These are phyloP conservation scores for Phytophthora podocarpi DNA, from an alignment of 352 stramenopile genomes.

Conservation along the genomic window DNA sequence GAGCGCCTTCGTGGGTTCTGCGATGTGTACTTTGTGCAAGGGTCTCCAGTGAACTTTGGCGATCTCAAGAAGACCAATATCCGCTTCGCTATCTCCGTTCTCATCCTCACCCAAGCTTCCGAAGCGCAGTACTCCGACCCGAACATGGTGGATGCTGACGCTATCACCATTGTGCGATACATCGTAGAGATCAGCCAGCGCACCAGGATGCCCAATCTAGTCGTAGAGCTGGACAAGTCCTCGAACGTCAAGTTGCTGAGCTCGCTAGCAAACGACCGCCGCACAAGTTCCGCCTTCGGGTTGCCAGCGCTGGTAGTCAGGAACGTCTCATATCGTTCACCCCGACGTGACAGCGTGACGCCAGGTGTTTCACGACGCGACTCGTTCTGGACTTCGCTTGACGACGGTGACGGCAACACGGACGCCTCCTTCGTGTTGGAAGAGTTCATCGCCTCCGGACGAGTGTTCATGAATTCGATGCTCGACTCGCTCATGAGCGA, in stretches of 20 bases:
- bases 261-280: slow-evolving; percentile 64
- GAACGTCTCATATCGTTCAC: slow-evolving; percentile 52
- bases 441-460: slow-evolving; percentile 75
- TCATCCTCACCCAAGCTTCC: slow-evolving; percentile 64
- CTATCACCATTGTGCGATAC: slow-evolving; percentile 81
- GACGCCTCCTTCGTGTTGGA: slow-evolving; percentile 62
- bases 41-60: slow-evolving; percentile 75
- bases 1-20: slow-evolving; percentile 51
- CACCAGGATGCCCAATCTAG: slow-evolving; percentile 66
- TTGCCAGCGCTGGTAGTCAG: slow-evolving; percentile 43
- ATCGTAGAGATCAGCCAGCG: slow-evolving; percentile 83
- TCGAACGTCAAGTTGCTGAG: slow-evolving; percentile 85
- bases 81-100: slow-evolving; percentile 52
- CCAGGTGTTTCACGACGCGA: slow-evolving; percentile 37
- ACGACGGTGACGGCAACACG: slow-evolving; percentile 37
- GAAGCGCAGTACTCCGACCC: slow-evolving; percentile 65
- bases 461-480: slow-evolving; percentile 78
- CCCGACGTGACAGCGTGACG: slow-evolving; percentile 30
- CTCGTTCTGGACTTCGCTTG: slow-evolving; percentile 43
- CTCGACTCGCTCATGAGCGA: slow-evolving; percentile 79
- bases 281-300: slow-evolving; percentile 41
- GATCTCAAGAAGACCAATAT: slow-evolving; percentile 78
- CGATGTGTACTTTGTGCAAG: slow-evolving; percentile 70
- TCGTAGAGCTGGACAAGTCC: slow-evolving; percentile 73
- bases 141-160: slow-evolving; percentile 85